Base-by-base conservation (phyloP, 192 early-diverging fungal genomes). In the Chytriomyces sp. region DNA sequence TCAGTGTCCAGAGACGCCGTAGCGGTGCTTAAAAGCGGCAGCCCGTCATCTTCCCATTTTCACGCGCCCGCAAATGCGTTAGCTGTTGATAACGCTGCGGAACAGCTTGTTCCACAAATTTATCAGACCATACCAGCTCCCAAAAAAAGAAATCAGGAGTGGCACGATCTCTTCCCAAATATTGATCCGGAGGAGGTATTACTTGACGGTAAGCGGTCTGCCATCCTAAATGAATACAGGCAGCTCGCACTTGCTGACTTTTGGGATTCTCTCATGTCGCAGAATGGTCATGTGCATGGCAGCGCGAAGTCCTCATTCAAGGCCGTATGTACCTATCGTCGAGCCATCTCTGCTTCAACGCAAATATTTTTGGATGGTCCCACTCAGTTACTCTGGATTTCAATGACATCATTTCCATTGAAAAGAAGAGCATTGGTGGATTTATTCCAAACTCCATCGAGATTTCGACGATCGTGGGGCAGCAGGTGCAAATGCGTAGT, bases 281-380 rank as follows among this genome's bases (percentile, higher is more conserved):
- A 80, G 86, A 87, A 20, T 85, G 61, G 63, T 68, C 76, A 8
- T 87, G 86, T 67, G 86, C 86, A 3, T 87, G 82, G 84, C 82
- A 83, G 61, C 83, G 85, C 23, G 84, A 87, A 69, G 72, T 84
- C 1, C 67, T 87, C 8, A 70, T 87, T 5, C 86, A 87, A 69
- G 86, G 86, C 1, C 64, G 79, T 49, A 74, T 87, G 82, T 87
- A 87, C 60, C 28, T 87, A 18, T 72, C 86, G 24, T 18, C 77
- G 44, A 45, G 66, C 10, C 74, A 77, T 46, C 69, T 87, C 16
- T 75, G 76, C 61, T 87, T 87, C 69, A 65, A 84, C 45, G 73
- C 84, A 16, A 87, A 83, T 61, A 66, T 87, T 28, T 81, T 87
- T 45, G 84, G 84, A 13, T 87, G 83, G 83, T 71, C 78, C 35